Evolutionary conservation across 352 stramenopile species (phyloP), one percentile per base, ranked within the genome.

Genomic region (Pythium rhizo-oryzae): DNA sequence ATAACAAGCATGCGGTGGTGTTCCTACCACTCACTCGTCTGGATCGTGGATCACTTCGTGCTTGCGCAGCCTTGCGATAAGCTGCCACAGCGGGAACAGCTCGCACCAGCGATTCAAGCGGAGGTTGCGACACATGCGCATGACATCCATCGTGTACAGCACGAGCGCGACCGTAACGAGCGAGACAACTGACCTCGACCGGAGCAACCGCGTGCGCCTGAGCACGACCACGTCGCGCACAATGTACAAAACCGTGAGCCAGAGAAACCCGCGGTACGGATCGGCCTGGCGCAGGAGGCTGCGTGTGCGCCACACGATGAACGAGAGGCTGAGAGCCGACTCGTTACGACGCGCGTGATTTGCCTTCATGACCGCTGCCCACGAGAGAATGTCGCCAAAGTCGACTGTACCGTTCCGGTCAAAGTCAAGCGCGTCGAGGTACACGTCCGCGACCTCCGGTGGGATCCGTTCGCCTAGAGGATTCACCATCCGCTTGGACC

Each of bases 321-420:
- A 76, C 25, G 52, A 53, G 9, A 71, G 19, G 37, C 62, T 75
- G 43, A 62, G 56, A 13, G 19, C 55, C 24, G n/a, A 65, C 56
- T 47, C 54, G 47, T 72, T 64, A 1, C 41, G 54, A 11, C 67
- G 37, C 21, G 87, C 71, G 61, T 89, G 74, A 21, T 85, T 85
- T 7, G 61, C 69, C 60, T 95, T 95, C 75, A 95, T 87, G 33
- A 91, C 78, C 0, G 84, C 82, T 0, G 76, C 77, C 82, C 87
- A 93, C 4, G 84, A 93, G 4, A 95, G 66, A 50, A 95, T 85
- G 67, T 95, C 87, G 4, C 57, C 65, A 55, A 95, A 91, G 58
- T 95, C 85, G 9, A 93, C 85, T 0, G 87, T 72, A 4, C 87
- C 85, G 53, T 93, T 89, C 33, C 68, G 67, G 37, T 95, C 85